These are phyloP conservation scores for Alternaria longipes DNA, from an alignment of 2,329 filamentous ascomycete species.

Conservation along the genomic window DNA sequence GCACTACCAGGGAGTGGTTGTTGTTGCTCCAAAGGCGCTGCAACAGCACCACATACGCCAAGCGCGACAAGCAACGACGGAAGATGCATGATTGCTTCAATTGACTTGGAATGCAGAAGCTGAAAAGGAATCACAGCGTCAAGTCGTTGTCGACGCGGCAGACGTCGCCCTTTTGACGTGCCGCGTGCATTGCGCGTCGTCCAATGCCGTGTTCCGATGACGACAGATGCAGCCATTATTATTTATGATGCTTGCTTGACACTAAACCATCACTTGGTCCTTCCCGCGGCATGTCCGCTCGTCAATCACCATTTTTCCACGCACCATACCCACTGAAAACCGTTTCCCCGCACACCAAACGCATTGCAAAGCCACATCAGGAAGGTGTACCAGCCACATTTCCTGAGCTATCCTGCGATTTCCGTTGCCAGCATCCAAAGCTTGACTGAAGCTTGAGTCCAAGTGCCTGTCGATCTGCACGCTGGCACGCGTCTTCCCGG, in stretches of 20 bases:
- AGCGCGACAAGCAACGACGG: constrained; percentile 41
- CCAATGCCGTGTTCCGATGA: constrained; percentile 49
- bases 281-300: constrained; percentile 22
- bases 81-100: constrained; percentile 42
- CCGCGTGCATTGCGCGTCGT: constrained; percentile 11
- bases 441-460: constrained; percentile 39
- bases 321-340: constrained; percentile 9
- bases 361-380: constrained; percentile 12
- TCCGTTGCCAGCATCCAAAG: constrained; percentile 30
- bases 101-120: constrained; percentile 22
- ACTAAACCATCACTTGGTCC: constrained; percentile 15
- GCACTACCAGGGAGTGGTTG: constrained; percentile 46
- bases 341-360: constrained; percentile 15
- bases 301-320: constrained; percentile 21
- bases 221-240: constrained; percentile 34
- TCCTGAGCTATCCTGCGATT: constrained; percentile 40
- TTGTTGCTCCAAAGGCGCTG: constrained; percentile 50
- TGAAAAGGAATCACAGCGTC: constrained; percentile 7
- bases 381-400: constrained; percentile 14
- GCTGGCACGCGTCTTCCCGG: constrained; percentile 7
- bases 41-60: constrained; percentile 36
- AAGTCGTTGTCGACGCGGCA: constrained; percentile 4
- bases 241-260: constrained; percentile 8
- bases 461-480: constrained; percentile 28
- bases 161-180: constrained; percentile 25